phyloP scores from a whole-genome alignment of 805 yeast species.

The Lipomyces starkeyi region DNA sequence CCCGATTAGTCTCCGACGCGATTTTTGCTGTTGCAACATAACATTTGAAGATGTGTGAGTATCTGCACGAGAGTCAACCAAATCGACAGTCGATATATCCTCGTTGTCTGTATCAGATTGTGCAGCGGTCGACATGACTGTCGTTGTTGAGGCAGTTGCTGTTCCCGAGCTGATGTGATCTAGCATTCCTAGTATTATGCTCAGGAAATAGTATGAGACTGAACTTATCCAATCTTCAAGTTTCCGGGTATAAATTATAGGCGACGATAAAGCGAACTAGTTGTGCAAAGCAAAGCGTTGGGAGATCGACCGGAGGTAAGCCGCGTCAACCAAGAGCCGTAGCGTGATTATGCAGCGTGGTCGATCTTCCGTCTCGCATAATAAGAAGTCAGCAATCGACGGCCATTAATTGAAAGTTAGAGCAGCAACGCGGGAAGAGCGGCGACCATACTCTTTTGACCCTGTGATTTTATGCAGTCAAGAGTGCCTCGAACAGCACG shows the following conservation, averaged over 20 bases:
- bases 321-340: neutral
- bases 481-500: neutral
- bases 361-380: neutral
- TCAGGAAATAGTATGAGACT: neutral
- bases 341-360: neutral
- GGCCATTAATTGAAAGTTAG: neutral
- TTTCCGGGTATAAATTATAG: neutral
- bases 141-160: conserved; percentile 1
- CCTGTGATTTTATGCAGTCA: neutral
- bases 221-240: neutral
- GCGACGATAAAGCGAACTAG: neutral
- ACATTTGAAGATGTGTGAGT: neutral
- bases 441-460: neutral
- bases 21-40: neutral
- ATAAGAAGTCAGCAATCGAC: neutral
- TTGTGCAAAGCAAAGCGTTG: neutral
- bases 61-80: neutral
- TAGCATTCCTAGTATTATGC: neutral
- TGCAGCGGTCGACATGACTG: neutral
- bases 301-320: neutral
- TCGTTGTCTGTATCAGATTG: neutral
- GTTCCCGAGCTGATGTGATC: neutral
- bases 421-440: neutral
- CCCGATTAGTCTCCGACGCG: neutral
- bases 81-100: neutral